phyloP scores from a whole-genome alignment of 352 stramenopile genomes.

The Globisporangium middletonii region DNA sequence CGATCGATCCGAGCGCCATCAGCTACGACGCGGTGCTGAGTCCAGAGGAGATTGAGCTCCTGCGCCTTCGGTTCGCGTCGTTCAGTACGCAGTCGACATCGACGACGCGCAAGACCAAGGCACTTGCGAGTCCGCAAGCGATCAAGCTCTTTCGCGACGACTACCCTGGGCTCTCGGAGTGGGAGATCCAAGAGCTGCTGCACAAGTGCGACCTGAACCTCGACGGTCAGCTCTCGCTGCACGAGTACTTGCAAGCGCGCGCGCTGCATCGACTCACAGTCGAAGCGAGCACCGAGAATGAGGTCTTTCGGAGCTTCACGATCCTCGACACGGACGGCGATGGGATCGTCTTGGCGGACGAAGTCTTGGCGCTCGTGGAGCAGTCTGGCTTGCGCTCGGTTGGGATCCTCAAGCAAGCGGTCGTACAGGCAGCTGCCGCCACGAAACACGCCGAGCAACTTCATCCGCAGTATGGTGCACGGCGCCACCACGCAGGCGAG shows the following conservation, averaged over 20 bases:
- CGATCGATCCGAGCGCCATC: constrained; percentile 19
- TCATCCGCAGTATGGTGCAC: neutral
- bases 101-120: constrained; percentile 3
- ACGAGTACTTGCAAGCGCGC: constrained; percentile 52
- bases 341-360: constrained; percentile 39
- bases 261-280: constrained; percentile 48
- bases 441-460: constrained; percentile 22
- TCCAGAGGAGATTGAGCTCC: constrained; percentile 37
- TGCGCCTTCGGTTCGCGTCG: constrained; percentile 43
- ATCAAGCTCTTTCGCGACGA: constrained; percentile 61
- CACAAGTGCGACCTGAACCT: constrained; percentile 53
- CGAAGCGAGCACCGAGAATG: constrained; percentile 46
- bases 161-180: constrained; percentile 53
- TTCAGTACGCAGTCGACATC: constrained; percentile 2
- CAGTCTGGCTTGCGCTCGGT: constrained; percentile 37
- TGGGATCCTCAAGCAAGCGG: constrained; percentile 40
- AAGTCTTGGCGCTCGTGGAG: constrained; percentile 46
- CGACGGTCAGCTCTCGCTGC: constrained; percentile 47
- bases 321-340: constrained; percentile 60
- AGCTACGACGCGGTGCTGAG: constrained; percentile 34
- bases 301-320: constrained; percentile 52
- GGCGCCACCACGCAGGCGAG: constrained; percentile 27
- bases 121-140: constrained; percentile 32
- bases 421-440: constrained; percentile 35
- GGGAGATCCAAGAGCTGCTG: constrained; percentile 53